Base-by-base conservation (phyloP, 345 rosid genomes). In the Eucalyptus cladocalyx region DNA sequence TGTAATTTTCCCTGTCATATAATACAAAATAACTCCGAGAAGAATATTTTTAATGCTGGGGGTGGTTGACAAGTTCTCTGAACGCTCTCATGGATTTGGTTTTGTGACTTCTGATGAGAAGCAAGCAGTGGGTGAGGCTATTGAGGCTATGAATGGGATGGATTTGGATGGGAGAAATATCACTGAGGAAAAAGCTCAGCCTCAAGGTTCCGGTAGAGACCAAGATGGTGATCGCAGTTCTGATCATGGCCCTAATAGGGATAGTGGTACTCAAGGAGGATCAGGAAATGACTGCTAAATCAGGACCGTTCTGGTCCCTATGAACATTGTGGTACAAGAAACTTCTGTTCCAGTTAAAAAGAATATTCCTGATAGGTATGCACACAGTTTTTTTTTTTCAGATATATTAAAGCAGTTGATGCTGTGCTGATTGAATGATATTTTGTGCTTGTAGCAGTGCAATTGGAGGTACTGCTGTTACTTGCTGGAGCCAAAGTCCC, bases 21-120 rank as follows among this genome's bases (percentile, higher is more conserved):
- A 23, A 34, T 37, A 34, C 42, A 32, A 18, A 32, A 13, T 19
- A 9, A 34, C 48, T 37, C 51, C 15, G 32, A 87, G 19, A 47
- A 37, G 43, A 26, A 86, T 48, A 72, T 34, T 45, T 43, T 81
- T 72, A 60, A 87, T 92, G 48, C 89, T 95, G 99, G 97, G 96
- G 86, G 99, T 96, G 85, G 93, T 96, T 87, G 99, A 97, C 94
- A 97, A 94, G 94, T 91, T 92, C 80, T 93, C 98, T 86, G 99
- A 97, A 40, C 95, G 99, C 80, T 97, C 99, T 86, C 99, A 98
- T 92, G 98, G 99, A 89, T 97, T 95, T 91, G 99, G 99, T 37
- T 97, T 97, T 93, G 97, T 97, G 65, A 94, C 97, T 54, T 97
- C 94, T 90, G 97, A 95, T 92, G 96, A 96, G 89, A 95, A 94